Conservation (phyloP, 2,329 filamentous ascomycete species). For the Phyllosticta citriasiana region DNA sequence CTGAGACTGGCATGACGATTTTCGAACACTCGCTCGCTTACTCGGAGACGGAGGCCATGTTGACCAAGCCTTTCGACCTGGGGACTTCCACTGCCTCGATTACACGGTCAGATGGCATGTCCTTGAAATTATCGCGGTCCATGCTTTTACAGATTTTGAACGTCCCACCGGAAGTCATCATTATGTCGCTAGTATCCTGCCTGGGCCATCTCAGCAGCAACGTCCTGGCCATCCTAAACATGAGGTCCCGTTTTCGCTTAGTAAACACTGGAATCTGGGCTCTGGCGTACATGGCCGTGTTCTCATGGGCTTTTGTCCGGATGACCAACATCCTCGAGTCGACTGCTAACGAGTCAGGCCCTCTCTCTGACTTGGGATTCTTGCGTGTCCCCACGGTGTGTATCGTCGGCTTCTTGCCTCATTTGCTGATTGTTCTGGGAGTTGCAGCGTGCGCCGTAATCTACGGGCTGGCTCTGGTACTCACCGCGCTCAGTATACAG, state of each 20-base stretch:
- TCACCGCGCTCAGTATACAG: conserved; percentile 62
- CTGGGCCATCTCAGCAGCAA: conserved; percentile 86
- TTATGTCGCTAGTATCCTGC: conserved; percentile 78
- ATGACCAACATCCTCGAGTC: conserved; percentile 21
- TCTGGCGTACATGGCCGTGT: conserved; percentile 76
- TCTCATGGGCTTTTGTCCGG: conserved; percentile 60
- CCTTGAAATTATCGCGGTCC: conserved; percentile 34
- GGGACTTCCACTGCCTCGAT: conserved; percentile 30
- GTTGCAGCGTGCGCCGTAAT: conserved; percentile 68
- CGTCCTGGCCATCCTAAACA: conserved; percentile 65
- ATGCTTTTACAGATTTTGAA: conserved; percentile 74
- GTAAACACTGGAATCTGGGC: conserved; percentile 85
- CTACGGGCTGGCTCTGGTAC: conserved; percentile 63
- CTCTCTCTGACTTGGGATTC: conserved; percentile 50
- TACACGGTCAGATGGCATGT: conserved; percentile 35
- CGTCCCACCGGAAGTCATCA: conserved; percentile 76
- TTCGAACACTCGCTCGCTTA: conserved; percentile 96
- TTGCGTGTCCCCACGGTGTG: conserved; percentile 88
- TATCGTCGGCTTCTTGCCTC: conserved; percentile 88
- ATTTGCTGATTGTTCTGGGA: conserved; percentile 74
- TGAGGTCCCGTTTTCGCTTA: conserved; percentile 71
- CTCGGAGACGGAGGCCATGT: conserved; percentile 83
- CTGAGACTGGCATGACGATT: conserved; percentile 90
- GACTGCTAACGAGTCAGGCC: conserved; percentile 20
- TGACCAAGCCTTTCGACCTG: conserved; percentile 69